These are phyloP conservation scores for Mycena sanguinolenta DNA, from an alignment of 768 basidiomycete genomes.

Conservation along the genomic window DNA sequence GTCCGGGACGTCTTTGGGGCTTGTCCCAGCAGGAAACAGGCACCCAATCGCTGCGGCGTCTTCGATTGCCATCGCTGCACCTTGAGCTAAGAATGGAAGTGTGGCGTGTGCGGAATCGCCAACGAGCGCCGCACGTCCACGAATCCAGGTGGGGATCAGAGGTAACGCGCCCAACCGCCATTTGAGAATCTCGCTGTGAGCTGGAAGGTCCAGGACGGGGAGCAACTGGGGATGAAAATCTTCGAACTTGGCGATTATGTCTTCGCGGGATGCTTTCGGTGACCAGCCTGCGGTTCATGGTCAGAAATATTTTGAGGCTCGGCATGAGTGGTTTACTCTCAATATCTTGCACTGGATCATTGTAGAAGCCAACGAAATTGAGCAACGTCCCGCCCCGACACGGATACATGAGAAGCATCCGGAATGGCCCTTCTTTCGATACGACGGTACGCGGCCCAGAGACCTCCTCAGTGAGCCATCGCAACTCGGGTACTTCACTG, in stretches of 20 bases:
- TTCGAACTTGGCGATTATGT: constrained; percentile 5
- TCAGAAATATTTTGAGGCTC: neutral
- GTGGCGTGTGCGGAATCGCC: constrained; percentile 41
- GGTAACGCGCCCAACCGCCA: too few species aligned
- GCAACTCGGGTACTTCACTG: too few species aligned
- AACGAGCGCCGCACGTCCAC: constrained; percentile 21
- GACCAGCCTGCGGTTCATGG: neutral
- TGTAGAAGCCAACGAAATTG: neutral
- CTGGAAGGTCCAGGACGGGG: constrained; percentile 8
- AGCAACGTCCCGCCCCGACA: neutral
- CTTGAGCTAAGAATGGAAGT: too few species aligned
- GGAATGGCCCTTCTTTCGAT: neutral
- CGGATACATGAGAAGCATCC: constrained; percentile 5
- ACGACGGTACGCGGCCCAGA: neutral
- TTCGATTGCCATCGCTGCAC: too few species aligned
- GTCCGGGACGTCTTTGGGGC: too few species aligned
- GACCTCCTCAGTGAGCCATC: neutral
- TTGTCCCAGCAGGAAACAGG: too few species aligned
- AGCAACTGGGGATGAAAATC: constrained; percentile 25
- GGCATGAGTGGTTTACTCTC: too few species aligned
- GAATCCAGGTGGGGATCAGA: constrained; percentile 25
- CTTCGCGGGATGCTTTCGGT: constrained; percentile 10
- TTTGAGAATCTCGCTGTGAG: constrained; percentile 9
- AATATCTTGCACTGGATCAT: too few species aligned
- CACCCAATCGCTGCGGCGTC: too few species aligned